phyloP scores from a whole-genome alignment of 768 basidiomycete species.

The Fomitopsis serialis region DNA sequence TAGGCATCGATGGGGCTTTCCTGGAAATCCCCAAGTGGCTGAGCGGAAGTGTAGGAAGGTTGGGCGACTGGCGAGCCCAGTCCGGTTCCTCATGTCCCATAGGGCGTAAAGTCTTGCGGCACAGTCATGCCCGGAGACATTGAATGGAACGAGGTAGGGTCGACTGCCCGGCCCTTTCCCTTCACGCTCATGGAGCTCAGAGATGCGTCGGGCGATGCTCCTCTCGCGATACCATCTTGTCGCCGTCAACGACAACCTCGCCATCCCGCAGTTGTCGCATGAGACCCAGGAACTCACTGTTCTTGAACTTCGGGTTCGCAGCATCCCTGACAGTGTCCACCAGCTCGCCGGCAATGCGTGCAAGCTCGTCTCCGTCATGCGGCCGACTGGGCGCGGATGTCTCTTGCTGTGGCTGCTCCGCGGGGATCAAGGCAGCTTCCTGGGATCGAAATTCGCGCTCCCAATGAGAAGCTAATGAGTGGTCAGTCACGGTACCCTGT shows the following conservation, averaged over 20 bases:
- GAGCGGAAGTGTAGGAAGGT: not conserved
- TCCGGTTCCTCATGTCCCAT: no score
- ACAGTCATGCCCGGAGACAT: not conserved
- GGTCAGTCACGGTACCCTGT: not conserved
- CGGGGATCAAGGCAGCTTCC: slow-evolving; percentile 16
- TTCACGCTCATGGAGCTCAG: slow-evolving; percentile 40
- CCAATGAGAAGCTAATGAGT: slow-evolving; percentile 33
- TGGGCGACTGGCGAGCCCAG: no score
- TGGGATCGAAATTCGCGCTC: slow-evolving; percentile 61
- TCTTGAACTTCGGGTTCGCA: slow-evolving; percentile 78
- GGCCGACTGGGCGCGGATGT: not conserved
- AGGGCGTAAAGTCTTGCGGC: no score
- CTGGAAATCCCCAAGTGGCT: not conserved
- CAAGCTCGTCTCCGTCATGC: slow-evolving; percentile 63
- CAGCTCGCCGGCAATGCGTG: slow-evolving; percentile 73
- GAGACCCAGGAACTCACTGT: slow-evolving; percentile 78
- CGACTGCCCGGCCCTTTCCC: slow-evolving; percentile 50
- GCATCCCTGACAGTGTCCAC: slow-evolving; percentile 72
- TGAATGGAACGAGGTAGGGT: not conserved
- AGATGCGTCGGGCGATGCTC: slow-evolving; percentile 18
- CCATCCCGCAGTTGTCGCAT: slow-evolving; percentile 85
- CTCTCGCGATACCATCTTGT: slow-evolving; percentile 61
- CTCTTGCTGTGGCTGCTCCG: slow-evolving; percentile 9
- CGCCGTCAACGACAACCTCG: slow-evolving; percentile 71
- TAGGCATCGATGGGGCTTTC: slow-evolving; percentile 22